A percentile compares a stretch with the other conserved stretches of the same genome.
phyloP scores from a whole-genome alignment of 2,329 filamentous ascomycete species.

The Microdochium trichocladiopsis region DNA sequence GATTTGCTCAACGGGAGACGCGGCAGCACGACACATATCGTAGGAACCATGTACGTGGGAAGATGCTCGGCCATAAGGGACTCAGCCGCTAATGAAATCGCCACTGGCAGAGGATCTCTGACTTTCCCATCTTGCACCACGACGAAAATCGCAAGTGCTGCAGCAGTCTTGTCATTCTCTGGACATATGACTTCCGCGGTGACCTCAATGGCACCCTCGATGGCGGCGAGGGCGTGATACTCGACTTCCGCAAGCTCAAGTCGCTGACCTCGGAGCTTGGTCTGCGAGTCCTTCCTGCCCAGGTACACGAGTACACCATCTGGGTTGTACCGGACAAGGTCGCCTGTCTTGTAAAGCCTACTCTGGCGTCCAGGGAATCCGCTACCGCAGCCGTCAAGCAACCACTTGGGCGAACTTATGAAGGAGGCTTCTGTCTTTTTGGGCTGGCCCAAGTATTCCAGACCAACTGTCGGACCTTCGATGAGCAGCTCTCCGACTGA shows the following conservation, averaged over 20 bases:
- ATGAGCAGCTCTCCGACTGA: slow-evolving; percentile 12
- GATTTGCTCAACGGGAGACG: neutral
- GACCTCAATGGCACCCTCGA: neutral
- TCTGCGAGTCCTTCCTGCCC: slow-evolving; percentile 7
- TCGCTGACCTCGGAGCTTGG: slow-evolving; percentile 5
- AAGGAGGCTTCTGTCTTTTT: slow-evolving; percentile 33
- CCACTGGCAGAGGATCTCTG: neutral
- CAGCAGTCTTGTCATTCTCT: neutral
- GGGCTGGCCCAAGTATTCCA: slow-evolving; percentile 35
- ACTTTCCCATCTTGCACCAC: neutral
- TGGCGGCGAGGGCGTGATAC: slow-evolving; percentile 1
- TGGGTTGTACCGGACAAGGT: slow-evolving; percentile 25
- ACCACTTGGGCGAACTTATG: slow-evolving; percentile 16
- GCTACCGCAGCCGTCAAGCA: neutral
- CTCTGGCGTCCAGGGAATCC: neutral
- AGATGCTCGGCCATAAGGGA: neutral
- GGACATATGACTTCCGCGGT: neutral
- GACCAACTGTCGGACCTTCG: slow-evolving; percentile 29
- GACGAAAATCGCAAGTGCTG: neutral
- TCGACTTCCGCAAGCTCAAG: slow-evolving; percentile 5
- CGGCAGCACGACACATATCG: neutral
- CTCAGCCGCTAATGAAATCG: neutral
- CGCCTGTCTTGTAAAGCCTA: slow-evolving; percentile 30
- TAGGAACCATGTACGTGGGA: neutral
- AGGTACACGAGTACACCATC: slow-evolving; percentile 20